Conservation (phyloP, 306 rosid genomes). For the Elaeagnus macrophylla region DNA sequence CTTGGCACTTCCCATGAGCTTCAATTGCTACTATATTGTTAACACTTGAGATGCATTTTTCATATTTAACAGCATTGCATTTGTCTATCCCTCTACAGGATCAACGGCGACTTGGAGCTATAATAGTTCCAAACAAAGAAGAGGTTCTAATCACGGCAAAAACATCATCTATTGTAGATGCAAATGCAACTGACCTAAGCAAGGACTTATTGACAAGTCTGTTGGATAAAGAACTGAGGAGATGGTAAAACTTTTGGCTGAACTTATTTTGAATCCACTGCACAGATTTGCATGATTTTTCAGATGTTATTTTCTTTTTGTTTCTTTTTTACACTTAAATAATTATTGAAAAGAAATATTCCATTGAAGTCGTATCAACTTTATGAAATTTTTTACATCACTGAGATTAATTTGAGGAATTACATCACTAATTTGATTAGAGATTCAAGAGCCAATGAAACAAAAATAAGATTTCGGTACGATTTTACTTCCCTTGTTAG, state of each 20-base stretch:
- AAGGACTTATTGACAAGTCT: conserved; percentile 40
- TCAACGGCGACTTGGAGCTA: conserved; percentile 85
- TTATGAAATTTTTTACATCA: too few species aligned
- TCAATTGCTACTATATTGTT: background rate
- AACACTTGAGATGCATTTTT: background rate
- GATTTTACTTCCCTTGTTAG: too few species aligned
- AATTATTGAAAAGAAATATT: too few species aligned
- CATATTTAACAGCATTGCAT: conserved; percentile 8
- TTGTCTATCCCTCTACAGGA: conserved; percentile 48
- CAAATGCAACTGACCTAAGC: conserved; percentile 44
- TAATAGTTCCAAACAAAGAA: conserved; percentile 85
- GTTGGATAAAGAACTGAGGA: conserved; percentile 49
- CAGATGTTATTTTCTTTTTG: too few species aligned
- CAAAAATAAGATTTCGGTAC: too few species aligned
- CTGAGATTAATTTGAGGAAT: too few species aligned
- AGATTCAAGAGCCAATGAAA: too few species aligned
- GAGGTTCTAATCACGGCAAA: conserved; percentile 58
- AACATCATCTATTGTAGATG: conserved; percentile 34
- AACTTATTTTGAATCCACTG: conserved; percentile 3
- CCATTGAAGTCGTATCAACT: too few species aligned
- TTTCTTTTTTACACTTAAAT: too few species aligned
- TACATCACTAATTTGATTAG: too few species aligned
- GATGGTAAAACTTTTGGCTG: conserved; percentile 37
- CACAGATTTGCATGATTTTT: background rate
- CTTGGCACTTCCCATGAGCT: conserved; percentile 6